phyloP scores from a whole-genome alignment of 176 grass and related monocot species.

The Triticum monococcum region DNA sequence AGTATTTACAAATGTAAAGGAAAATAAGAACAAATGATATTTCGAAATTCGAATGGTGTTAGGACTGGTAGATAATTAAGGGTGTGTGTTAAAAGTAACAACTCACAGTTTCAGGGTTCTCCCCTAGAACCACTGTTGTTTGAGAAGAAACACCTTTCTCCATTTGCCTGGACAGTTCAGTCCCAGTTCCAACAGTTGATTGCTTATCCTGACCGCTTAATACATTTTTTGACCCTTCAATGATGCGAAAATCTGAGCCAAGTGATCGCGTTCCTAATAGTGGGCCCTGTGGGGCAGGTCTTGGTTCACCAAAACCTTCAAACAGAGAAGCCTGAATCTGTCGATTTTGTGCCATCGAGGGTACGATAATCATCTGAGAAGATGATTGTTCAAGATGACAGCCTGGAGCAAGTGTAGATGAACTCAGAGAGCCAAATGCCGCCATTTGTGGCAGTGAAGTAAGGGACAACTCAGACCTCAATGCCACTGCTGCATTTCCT shows the following conservation, averaged over 20 bases:
- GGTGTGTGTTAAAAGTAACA: neutral
- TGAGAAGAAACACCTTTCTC: neutral
- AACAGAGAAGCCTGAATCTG: conserved; percentile 14
- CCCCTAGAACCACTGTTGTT: neutral
- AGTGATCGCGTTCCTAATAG: conserved; percentile 17
- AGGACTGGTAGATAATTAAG: neutral
- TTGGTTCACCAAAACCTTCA: conserved; percentile 36
- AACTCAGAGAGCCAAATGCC: conserved; percentile 21
- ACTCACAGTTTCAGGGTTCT: conserved; percentile 1
- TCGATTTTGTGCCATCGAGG: conserved; percentile 14
- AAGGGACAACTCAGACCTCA: neutral
- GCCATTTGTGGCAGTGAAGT: neutral
- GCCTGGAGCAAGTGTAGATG: conserved; percentile 8
- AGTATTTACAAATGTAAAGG: conserved; percentile 1
- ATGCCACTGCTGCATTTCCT: conserved; percentile 23
- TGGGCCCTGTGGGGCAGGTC: neutral
- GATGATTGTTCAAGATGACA: conserved; percentile 2
- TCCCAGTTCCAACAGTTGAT: conserved; percentile 18
- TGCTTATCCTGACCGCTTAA: conserved; percentile 15
- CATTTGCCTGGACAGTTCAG: conserved; percentile 3
- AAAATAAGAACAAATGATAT: neutral
- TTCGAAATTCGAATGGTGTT: neutral
- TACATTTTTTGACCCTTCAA: conserved; percentile 7
- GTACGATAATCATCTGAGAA: neutral
- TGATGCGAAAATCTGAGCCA: neutral